Conservation (phyloP, 139 green algal genomes). For the Astrephomene gubernaculifera region DNA sequence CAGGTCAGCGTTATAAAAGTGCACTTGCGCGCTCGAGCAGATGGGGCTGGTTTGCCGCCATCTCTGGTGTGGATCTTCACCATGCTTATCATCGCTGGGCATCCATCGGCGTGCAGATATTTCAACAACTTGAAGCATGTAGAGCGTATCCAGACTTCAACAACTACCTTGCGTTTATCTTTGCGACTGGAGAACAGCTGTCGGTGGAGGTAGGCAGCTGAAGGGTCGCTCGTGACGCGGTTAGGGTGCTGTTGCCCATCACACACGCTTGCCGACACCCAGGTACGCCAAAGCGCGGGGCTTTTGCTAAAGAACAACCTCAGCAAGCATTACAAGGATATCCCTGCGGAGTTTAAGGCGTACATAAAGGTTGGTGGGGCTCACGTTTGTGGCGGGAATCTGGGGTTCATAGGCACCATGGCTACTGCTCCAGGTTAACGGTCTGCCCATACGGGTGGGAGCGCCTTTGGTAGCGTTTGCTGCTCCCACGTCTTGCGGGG, state of each 20-base stretch:
- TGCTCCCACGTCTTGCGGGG: too few relatives aligned
- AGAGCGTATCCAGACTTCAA: conserved; percentile 91
- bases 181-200: conserved; percentile 78
- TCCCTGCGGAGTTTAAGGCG: conserved; percentile 62
- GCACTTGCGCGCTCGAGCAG: background rate
- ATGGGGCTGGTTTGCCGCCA: background rate
- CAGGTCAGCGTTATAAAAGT: conserved; percentile 61
- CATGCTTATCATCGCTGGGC: too few relatives aligned
- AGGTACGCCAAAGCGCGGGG: conserved; percentile 93
- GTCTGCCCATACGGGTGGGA: too few relatives aligned
- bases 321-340: conserved; percentile 68
- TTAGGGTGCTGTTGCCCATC: background rate
- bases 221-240: background rate
- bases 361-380: conserved; percentile 85
- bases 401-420: too few relatives aligned
- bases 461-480: too few relatives aligned
- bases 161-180: conserved; percentile 95
- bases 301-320: conserved; percentile 98
- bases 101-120: conserved; percentile 89
- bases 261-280: conserved; percentile 19
- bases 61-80: background rate
- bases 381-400: too few relatives aligned
- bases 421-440: too few relatives aligned
- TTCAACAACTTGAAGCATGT: conserved; percentile 86
- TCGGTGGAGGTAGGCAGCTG: conserved; percentile 71